Percentiles rank a stretch among this genome's conserved stretches.
phyloP scores from a whole-genome alignment of 345 rosid genomes.

The Trapa incisa region DNA sequence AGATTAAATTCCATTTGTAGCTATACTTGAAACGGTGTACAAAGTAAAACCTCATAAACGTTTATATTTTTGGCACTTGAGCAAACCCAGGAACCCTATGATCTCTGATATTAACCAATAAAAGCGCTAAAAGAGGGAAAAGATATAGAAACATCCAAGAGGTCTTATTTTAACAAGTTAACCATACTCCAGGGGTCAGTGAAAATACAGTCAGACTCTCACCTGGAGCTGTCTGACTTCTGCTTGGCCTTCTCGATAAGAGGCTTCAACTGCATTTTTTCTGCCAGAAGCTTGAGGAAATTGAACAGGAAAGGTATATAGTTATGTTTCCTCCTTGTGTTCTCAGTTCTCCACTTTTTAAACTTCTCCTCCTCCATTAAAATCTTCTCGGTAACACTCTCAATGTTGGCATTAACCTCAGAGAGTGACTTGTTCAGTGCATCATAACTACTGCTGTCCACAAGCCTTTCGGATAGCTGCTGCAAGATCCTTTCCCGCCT shows the following conservation, averaged over 20 bases:
- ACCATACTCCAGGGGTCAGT: not conserved
- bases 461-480: constrained; percentile 49
- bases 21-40: too few relatives aligned
- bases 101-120: too few relatives aligned
- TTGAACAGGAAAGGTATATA: constrained; percentile 92
- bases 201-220: constrained; percentile 17
- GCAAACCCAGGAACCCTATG: too few relatives aligned
- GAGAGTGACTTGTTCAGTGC: constrained; percentile 45
- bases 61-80: too few relatives aligned
- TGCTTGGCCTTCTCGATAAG: constrained; percentile 96
- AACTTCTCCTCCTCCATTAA: constrained; percentile 91
- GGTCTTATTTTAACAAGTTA: not conserved
- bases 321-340: constrained; percentile 86
- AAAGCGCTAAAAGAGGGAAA: too few relatives aligned
- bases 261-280: constrained; percentile 97
- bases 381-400: constrained; percentile 71
- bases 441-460: constrained; percentile 37
- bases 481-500: constrained; percentile 67
- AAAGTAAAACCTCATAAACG: too few relatives aligned
- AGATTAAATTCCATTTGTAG: too few relatives aligned
- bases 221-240: constrained; percentile 48
- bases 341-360: constrained; percentile 94
- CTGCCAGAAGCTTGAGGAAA: constrained; percentile 94
- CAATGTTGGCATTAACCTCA: constrained; percentile 66
- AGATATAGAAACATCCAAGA: not conserved